Percentiles rank a stretch among this genome's conserved stretches.
Evolutionary conservation across 202 grass and related monocot genomes (phyloP).

Genomic region (Zizania palustris): DNA sequence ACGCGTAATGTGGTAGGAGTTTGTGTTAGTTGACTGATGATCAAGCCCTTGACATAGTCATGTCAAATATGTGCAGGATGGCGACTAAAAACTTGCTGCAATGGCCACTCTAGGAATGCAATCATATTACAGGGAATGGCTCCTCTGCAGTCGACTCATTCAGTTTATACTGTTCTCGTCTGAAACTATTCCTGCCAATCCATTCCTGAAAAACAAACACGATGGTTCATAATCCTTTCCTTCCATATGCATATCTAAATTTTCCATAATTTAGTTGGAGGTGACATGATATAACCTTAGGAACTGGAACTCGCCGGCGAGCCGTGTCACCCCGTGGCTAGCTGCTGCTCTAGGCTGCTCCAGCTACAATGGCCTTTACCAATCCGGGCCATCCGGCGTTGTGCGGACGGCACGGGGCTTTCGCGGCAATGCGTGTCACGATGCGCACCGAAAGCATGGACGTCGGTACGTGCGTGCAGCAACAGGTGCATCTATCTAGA

Average conservation of each 20-base stretch:
- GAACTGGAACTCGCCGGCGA: no score
- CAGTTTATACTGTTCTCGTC: not conserved
- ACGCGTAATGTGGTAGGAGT: not conserved
- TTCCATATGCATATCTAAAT: not conserved
- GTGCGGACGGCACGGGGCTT: no score
- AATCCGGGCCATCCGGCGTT: no score
- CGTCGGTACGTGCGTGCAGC: no score
- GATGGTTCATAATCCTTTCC: not conserved
- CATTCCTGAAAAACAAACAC: not conserved
- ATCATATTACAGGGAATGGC: no score
- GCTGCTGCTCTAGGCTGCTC: no score
- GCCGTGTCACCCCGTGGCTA: no score
- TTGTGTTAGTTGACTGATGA: not conserved
- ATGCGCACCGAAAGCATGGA: no score
- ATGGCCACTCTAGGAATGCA: not conserved
- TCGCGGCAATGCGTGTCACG: no score
- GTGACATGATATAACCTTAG: not conserved
- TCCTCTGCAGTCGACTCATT: no score
- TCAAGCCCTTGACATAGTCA: not conserved
- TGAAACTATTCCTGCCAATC: not conserved
- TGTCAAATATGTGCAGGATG: constrained; percentile 23
- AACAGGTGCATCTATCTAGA: no score
- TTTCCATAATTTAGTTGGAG: not conserved
- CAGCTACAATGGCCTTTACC: no score
- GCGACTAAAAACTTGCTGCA: not conserved